phyloP scores from a whole-genome alignment of 2,329 filamentous ascomycete species.

The Arthroderma sp. region DNA sequence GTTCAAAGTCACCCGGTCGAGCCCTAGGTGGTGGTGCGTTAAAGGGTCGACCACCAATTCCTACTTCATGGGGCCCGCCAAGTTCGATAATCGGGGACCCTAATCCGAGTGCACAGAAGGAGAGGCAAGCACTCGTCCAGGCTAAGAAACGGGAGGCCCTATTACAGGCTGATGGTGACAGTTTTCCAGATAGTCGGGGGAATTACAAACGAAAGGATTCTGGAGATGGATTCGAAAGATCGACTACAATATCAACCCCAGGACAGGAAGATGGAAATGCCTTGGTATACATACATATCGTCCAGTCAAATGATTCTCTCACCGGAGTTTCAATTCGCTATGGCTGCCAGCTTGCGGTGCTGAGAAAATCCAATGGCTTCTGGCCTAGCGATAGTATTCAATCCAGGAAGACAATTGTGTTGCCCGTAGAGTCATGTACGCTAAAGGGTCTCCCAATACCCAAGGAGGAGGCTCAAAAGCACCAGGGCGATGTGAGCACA shows the following conservation, averaged over 20 bases:
- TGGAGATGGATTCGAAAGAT: slow-evolving; percentile 23
- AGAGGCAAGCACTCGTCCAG: slow-evolving; percentile 35
- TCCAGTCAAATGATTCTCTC: slow-evolving; percentile 72
- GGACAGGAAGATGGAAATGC: slow-evolving; percentile 59
- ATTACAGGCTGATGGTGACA: slow-evolving; percentile 33
- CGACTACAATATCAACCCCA: slow-evolving; percentile 21
- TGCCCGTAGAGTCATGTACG: slow-evolving; percentile 83
- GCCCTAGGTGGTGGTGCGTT: slow-evolving; percentile 6
- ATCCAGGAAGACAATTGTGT: slow-evolving; percentile 62
- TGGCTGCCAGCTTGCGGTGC: slow-evolving; percentile 68
- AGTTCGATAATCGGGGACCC: slow-evolving; percentile 20
- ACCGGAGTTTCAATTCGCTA: slow-evolving; percentile 85
- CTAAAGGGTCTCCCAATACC: slow-evolving; percentile 56
- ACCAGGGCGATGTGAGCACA: background rate
- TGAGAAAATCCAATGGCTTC: slow-evolving; percentile 80
- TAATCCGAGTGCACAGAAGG: slow-evolving; percentile 32
- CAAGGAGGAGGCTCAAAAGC: slow-evolving; percentile 12
- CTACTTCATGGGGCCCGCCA: slow-evolving; percentile 32
- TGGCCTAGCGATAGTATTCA: slow-evolving; percentile 93
- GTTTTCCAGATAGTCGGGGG: slow-evolving; percentile 24
- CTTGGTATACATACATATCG: slow-evolving; percentile 80
- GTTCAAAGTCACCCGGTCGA: slow-evolving; percentile 18
- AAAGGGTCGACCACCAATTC: slow-evolving; percentile 5
- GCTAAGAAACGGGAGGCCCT: slow-evolving; percentile 38
- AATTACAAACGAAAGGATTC: slow-evolving; percentile 38